A percentile compares a stretch with the other conserved stretches of the same genome.
Conservation (phyloP, 2,329 filamentous ascomycete species). For the Tympanopsis confertula region DNA sequence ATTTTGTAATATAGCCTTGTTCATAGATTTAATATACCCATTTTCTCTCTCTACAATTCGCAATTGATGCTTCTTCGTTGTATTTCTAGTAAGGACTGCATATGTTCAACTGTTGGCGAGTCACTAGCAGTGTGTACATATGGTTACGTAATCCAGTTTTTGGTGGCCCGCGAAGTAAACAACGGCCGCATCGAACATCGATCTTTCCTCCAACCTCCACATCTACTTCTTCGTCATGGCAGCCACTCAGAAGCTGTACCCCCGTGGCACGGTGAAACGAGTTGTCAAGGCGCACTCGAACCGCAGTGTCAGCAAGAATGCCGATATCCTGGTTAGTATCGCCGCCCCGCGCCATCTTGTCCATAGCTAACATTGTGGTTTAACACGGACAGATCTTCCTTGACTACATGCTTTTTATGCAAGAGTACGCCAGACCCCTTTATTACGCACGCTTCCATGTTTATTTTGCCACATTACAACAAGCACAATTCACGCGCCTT, state of each 20-base stretch:
- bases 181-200: too few species aligned
- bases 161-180: too few species aligned
- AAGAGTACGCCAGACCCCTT: slow-evolving; percentile 23
- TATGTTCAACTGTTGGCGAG: too few species aligned
- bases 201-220: too few species aligned
- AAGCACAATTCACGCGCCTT: slow-evolving; percentile 2
- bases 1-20: too few species aligned
- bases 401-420: slow-evolving; percentile 75
- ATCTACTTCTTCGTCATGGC: too few species aligned
- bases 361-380: slow-evolving; percentile 5
- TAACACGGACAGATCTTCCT: slow-evolving; percentile 58
- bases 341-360: slow-evolving; percentile 12
- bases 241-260: slow-evolving; percentile 64
- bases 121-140: too few species aligned
- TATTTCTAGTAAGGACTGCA: too few species aligned
- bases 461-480: slow-evolving; percentile 1
- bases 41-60: too few species aligned
- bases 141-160: too few species aligned
- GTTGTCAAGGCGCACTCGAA: slow-evolving; percentile 83
- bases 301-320: slow-evolving; percentile 70
- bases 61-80: too few species aligned
- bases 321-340: slow-evolving; percentile 63
- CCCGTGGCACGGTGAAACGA: slow-evolving; percentile 73
- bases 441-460: slow-evolving; percentile 17
- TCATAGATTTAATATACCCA: too few species aligned